A percentile compares a stretch with the other conserved stretches of the same genome.
Conservation (phyloP, 495 filamentous ascomycete species). For the Xylaria scruposa region DNA sequence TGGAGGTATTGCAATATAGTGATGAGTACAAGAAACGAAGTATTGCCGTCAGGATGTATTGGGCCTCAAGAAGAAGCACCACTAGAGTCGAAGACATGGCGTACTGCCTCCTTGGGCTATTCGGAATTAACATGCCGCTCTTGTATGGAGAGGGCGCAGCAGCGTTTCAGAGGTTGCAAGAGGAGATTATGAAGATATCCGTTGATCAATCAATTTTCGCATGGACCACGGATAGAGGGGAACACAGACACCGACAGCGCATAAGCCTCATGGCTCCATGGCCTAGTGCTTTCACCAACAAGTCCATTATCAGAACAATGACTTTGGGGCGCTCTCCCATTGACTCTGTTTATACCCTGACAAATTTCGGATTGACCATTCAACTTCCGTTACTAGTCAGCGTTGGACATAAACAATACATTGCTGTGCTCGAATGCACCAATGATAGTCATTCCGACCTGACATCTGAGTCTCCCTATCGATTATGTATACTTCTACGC, state of each 20-base stretch:
- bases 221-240: neutral
- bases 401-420: neutral
- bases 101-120: neutral
- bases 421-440: neutral
- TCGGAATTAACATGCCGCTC: neutral
- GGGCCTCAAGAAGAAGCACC: neutral
- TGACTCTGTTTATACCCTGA: neutral
- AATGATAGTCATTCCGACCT: neutral
- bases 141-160: neutral
- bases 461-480: neutral
- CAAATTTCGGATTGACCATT: neutral
- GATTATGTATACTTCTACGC: neutral
- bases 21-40: neutral
- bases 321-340: neutral
- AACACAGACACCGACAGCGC: neutral
- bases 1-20: neutral
- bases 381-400: neutral
- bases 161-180: neutral
- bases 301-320: neutral
- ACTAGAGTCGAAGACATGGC: slow-evolving; percentile 2
- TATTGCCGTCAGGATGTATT: neutral
- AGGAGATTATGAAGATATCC: slow-evolving; percentile 4
- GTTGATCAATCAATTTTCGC: neutral
- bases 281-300: neutral
- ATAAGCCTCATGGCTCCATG: neutral